These are phyloP conservation scores for Termitomyces titanicus DNA, from an alignment of 768 basidiomycete species.

Conservation along the genomic window DNA sequence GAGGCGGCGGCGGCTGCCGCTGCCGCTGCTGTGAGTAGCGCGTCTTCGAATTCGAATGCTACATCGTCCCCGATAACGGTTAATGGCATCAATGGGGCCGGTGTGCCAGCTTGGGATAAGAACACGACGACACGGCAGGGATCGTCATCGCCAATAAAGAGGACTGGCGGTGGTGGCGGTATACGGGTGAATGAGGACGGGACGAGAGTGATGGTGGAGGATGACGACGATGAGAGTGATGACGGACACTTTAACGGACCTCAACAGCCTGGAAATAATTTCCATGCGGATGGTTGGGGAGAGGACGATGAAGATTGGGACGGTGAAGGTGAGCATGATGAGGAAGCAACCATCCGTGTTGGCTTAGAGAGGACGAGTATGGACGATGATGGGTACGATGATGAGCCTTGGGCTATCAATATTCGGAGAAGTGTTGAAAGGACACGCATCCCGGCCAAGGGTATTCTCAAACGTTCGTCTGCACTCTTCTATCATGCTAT, in stretches of 20 bases:
- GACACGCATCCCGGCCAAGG: conserved; percentile 62
- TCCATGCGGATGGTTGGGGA: conserved; percentile 57
- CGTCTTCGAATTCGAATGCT: conserved; percentile 26
- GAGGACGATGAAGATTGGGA: conserved; percentile 82
- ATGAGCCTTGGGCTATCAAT: conserved; percentile 76
- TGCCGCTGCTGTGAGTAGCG: conserved; percentile 33
- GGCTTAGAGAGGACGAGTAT: conserved; percentile 47
- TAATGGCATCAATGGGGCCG: conserved; percentile 32
- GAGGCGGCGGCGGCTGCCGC: conserved; percentile 34
- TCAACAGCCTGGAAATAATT: conserved; percentile 34
- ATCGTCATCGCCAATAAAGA: conserved; percentile 39
- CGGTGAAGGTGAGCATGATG: conserved; percentile 60
- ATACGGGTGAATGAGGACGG: conserved; percentile 62
- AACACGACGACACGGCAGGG: conserved; percentile 66
- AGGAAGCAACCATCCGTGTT: conserved; percentile 71
- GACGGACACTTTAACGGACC: conserved; percentile 43
- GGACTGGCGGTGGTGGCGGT: conserved; percentile 28
- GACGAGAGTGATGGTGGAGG: conserved; percentile 60
- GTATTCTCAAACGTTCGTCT: conserved; percentile 85
- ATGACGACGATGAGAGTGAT: conserved; percentile 63
- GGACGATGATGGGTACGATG: conserved; percentile 52
- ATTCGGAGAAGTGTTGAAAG: conserved; percentile 72
- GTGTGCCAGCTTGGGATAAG: conserved; percentile 74
- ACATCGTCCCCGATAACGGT: conserved; percentile 3
- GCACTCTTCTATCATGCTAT: background rate